Conservation (phyloP, 495 filamentous ascomycete species). For the Xylaria venustula region DNA sequence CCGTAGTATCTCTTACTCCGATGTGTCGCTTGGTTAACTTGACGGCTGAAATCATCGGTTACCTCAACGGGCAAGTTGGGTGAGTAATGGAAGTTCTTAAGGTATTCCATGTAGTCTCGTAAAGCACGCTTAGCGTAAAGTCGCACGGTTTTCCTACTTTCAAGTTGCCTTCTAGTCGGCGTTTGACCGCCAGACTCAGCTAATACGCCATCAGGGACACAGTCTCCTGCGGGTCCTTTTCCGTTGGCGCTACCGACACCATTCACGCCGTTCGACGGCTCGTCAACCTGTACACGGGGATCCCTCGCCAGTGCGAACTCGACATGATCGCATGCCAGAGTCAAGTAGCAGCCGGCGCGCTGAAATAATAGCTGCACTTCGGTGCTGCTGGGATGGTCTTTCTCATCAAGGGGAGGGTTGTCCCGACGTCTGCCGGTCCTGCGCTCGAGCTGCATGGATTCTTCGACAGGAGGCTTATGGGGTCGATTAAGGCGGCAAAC, state of each 20-base stretch:
- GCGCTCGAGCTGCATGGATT: constrained; percentile 34
- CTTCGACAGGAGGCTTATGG: constrained; percentile 43
- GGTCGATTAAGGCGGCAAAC: constrained; percentile 52
- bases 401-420: constrained; percentile 60
- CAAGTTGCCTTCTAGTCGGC: constrained; percentile 45
- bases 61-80: constrained; percentile 63
- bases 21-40: constrained; percentile 57
- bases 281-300: constrained; percentile 7
- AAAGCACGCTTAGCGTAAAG: constrained; percentile 71
- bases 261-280: constrained; percentile 13
- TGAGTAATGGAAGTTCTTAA: constrained; percentile 73
- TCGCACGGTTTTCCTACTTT: constrained; percentile 65
- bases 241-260: constrained; percentile 8
- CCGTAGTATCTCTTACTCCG: constrained; percentile 35
- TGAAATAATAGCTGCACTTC: constrained; percentile 76
- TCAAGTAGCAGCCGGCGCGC: constrained; percentile 69
- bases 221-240: constrained; percentile 10
- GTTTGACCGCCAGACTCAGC: constrained; percentile 37
- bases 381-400: constrained; percentile 69
- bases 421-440: constrained; percentile 42
- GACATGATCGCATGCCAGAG: constrained; percentile 64
- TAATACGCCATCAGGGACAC: constrained; percentile 13
- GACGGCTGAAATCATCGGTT: constrained; percentile 65
- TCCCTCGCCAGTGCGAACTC: constrained; percentile 46
- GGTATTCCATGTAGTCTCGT: constrained; percentile 65